Percentiles rank a stretch among this genome's conserved stretches.
These are phyloP conservation scores for Cladobotryum mycophilum DNA, from an alignment of 2,329 filamentous ascomycete species.

Conservation along the genomic window DNA sequence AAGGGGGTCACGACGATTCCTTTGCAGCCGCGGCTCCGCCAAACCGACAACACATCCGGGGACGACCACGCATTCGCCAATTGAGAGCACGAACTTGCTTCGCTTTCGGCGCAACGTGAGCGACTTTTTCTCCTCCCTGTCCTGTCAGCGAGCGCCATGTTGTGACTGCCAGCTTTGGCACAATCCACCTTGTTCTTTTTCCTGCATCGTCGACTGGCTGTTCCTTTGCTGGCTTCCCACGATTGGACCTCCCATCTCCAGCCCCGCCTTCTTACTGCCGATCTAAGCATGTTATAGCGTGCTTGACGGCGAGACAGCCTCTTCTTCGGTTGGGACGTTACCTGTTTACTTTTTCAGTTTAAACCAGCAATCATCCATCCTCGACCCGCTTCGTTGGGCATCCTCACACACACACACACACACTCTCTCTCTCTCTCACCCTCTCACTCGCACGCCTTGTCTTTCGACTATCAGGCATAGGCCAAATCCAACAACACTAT, in stretches of 20 bases:
- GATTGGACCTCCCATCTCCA: constrained; percentile 8
- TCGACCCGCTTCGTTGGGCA: constrained; percentile 6
- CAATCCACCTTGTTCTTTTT: constrained; percentile 1
- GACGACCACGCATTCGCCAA: neutral
- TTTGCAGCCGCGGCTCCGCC: neutral
- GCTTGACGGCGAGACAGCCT: constrained; percentile 1
- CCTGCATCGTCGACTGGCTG: constrained; percentile 3
- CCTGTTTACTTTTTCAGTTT: neutral
- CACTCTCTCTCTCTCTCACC: neutral
- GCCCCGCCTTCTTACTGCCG: constrained; percentile 11
- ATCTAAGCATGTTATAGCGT: constrained; percentile 6
- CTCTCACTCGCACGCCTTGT: neutral
- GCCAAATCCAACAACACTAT: too few relatives aligned
- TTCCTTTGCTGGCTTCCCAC: neutral
- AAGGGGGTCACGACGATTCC: neutral
- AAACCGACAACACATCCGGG: neutral
- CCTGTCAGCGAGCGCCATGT: constrained; percentile 7
- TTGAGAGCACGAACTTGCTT: neutral
- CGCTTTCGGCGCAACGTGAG: constrained; percentile 5
- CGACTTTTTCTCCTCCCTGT: neutral
- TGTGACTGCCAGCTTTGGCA: constrained; percentile 9
- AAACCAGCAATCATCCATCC: neutral
- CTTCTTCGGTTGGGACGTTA: constrained; percentile 5
- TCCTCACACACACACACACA: constrained; percentile 4
- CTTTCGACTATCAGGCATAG: neutral